A percentile compares a stretch with the other conserved stretches of the same genome.
Evolutionary conservation across 2,329 filamentous ascomycete species (phyloP).

Genomic region (Colletotrichum tropicicola): DNA sequence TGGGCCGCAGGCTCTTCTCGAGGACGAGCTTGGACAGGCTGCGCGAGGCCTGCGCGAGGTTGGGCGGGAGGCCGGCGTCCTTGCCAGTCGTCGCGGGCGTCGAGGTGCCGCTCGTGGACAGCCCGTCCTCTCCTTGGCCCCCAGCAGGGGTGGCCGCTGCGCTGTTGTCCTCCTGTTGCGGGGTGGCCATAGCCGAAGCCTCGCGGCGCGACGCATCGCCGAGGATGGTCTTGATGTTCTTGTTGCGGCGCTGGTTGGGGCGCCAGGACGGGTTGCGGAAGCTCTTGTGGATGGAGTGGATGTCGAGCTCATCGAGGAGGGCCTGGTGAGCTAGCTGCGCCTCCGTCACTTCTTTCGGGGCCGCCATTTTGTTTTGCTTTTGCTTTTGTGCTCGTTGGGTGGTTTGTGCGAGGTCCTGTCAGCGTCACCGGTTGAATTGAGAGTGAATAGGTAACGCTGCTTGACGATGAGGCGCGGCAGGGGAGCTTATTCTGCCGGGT

Average conservation of each 20-base stretch:
- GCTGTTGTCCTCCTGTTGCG: slow-evolving; percentile 75
- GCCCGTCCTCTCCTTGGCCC: slow-evolving; percentile 55
- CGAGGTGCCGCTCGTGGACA: slow-evolving; percentile 66
- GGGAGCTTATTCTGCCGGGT: slow-evolving; percentile 25
- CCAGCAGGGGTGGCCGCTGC: slow-evolving; percentile 72
- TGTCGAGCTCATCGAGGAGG: slow-evolving; percentile 91
- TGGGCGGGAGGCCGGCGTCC: slow-evolving; percentile 59
- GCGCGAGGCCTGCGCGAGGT: slow-evolving; percentile 89
- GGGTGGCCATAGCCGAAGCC: slow-evolving; percentile 77
- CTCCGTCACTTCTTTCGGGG: slow-evolving; percentile 75
- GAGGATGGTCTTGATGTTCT: slow-evolving; percentile 97
- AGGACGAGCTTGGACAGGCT: slow-evolving; percentile 88
- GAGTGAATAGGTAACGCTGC: background rate
- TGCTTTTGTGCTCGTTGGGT: background rate
- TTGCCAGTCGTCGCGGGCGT: slow-evolving; percentile 58
- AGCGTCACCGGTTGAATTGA: background rate
- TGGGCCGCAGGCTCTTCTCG: slow-evolving; percentile 75
- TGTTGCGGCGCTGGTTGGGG: slow-evolving; percentile 94
- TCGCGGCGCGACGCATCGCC: slow-evolving; percentile 89
- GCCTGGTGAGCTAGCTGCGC: slow-evolving; percentile 83
- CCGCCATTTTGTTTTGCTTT: slow-evolving; percentile 66
- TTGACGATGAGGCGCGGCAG: slow-evolving; percentile 1
- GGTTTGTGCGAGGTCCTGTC: background rate
- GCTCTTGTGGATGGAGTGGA: slow-evolving; percentile 83
- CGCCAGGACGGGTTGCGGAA: slow-evolving; percentile 94